Conservation (phyloP, 2,329 filamentous ascomycete genomes). For the Calonectria pseudoreteaudii region DNA sequence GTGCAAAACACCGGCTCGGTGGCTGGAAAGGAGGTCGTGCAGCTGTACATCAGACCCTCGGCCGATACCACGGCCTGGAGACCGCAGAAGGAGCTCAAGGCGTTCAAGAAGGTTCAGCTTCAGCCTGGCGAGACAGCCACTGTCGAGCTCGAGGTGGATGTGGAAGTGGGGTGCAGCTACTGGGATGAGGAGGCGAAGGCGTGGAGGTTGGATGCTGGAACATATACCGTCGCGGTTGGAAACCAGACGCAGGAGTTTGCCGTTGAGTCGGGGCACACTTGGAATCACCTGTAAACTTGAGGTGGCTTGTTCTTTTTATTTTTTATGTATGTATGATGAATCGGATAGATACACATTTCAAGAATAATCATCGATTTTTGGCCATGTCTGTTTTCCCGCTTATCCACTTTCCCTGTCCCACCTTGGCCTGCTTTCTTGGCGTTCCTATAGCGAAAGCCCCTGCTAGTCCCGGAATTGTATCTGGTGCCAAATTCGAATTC, state of each 20-base stretch:
- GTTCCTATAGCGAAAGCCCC: not conserved
- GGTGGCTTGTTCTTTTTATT: too few relatives aligned
- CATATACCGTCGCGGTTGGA: constrained; percentile 6
- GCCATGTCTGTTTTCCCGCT: not conserved
- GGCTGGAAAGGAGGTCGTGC: constrained; percentile 26
- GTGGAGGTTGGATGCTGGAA: constrained; percentile 25
- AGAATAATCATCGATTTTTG: not conserved
- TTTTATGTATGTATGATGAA: not conserved
- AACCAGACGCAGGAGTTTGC: not conserved
- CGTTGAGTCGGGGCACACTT: not conserved
- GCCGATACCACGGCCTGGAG: constrained; percentile 19
- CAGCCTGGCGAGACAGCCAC: constrained; percentile 1
- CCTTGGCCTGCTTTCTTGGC: not conserved
- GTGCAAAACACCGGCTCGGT: constrained; percentile 19
- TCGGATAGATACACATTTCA: not conserved
- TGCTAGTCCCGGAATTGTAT: not conserved
- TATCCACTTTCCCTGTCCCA: not conserved
- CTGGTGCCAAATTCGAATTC: too few relatives aligned
- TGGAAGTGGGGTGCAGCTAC: not conserved
- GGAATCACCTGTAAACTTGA: not conserved
- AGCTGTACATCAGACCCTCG: constrained; percentile 7
- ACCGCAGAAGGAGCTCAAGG: constrained; percentile 26
- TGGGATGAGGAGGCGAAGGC: constrained; percentile 7
- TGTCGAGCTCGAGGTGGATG: constrained; percentile 13
- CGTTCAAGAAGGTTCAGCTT: constrained; percentile 19